Evolutionary conservation across 306 rosid species (phyloP).

Genomic region (Cyclanthera cordifolia): DNA sequence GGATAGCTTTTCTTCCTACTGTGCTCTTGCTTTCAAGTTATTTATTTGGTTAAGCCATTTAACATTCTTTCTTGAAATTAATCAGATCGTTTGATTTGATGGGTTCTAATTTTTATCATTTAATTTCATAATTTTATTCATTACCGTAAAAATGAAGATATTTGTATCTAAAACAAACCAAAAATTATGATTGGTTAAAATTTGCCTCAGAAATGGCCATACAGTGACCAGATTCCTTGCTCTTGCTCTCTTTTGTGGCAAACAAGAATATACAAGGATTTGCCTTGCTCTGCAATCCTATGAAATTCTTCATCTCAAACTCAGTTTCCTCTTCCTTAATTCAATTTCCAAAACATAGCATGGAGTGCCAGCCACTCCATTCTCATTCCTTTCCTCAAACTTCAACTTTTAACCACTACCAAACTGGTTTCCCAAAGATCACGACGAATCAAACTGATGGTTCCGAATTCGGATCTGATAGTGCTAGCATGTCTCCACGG

Average conservation of each 20-base stretch:
- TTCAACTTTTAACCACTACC: neutral
- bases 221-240: slow-evolving; percentile 5
- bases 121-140: neutral
- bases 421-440: neutral
- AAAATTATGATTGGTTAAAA: neutral
- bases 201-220: neutral
- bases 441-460: slow-evolving; percentile 8
- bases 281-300: slow-evolving; percentile 13
- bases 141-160: neutral
- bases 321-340: neutral
- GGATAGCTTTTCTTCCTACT: neutral
- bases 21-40: neutral
- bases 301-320: neutral
- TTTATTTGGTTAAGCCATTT: neutral
- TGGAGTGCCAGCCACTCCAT: slow-evolving; percentile 24
- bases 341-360: slow-evolving; percentile 5
- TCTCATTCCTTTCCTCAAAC: slow-evolving; percentile 4
- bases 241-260: slow-evolving; percentile 12
- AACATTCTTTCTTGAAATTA: neutral
- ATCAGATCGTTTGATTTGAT: slow-evolving; percentile 6
- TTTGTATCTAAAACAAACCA: neutral
- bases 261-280: slow-evolving; percentile 1
- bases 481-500: slow-evolving; percentile 26
- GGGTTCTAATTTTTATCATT: neutral
- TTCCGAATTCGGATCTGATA: slow-evolving; percentile 26